phyloP scores from a whole-genome alignment of 768 basidiomycete species.

The Mycena indigotica region DNA sequence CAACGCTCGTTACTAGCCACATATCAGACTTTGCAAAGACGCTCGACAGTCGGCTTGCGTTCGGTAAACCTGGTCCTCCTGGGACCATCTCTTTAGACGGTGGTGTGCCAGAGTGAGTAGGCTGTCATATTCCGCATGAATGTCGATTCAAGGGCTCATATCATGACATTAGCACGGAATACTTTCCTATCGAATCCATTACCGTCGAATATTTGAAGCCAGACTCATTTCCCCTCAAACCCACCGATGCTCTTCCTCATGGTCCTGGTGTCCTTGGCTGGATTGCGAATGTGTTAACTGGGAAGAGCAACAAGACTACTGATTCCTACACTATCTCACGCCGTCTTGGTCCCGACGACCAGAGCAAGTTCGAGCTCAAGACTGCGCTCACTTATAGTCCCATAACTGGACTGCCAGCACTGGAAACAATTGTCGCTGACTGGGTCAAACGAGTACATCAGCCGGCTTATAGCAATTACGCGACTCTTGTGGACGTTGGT shows the following conservation, averaged over 20 bases:
- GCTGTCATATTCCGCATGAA: background rate
- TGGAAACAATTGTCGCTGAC: slow-evolving; percentile 48
- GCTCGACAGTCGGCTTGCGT: background rate
- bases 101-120: slow-evolving; percentile 19
- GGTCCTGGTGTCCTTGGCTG: slow-evolving; percentile 18
- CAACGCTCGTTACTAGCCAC: slow-evolving; percentile 8
- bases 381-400: slow-evolving; percentile 58
- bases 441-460: slow-evolving; percentile 42
- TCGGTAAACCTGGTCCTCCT: background rate
- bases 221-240: slow-evolving; percentile 11
- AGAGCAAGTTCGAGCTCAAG: slow-evolving; percentile 47
- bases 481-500: slow-evolving; percentile 48
- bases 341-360: slow-evolving; percentile 27
- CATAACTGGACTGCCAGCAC: slow-evolving; percentile 40
- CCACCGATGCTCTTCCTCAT: slow-evolving; percentile 18
- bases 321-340: slow-evolving; percentile 20
- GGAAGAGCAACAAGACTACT: slow-evolving; percentile 18
- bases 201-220: slow-evolving; percentile 19
- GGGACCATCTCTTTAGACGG: slow-evolving; percentile 18
- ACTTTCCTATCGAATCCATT: slow-evolving; percentile 23
- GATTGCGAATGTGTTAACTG: slow-evolving; percentile 20
- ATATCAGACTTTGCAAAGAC: slow-evolving; percentile 19
- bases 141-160: background rate
- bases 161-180: slow-evolving; percentile 15
- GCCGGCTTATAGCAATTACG: slow-evolving; percentile 52